phyloP scores from a whole-genome alignment of 768 basidiomycete genomes.

The Leccinum longicurvipes region DNA sequence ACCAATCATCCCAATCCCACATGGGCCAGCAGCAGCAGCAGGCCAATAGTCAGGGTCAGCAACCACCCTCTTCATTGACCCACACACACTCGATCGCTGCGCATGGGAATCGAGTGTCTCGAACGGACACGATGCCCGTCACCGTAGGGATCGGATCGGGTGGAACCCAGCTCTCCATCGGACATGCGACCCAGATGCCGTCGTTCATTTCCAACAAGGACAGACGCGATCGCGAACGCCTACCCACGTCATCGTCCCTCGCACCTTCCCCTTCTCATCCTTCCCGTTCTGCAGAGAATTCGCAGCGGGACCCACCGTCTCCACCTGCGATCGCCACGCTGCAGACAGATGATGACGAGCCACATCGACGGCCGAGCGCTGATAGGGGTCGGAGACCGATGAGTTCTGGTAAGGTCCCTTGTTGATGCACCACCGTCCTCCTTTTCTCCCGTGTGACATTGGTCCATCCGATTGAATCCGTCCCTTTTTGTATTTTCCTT shows the following conservation, averaged over 20 bases:
- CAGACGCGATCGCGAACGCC: conserved; percentile 25
- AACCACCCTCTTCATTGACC: neutral
- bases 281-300: conserved; percentile 7
- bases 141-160: conserved; percentile 24
- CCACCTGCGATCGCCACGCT: conserved; percentile 33
- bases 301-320: conserved; percentile 30
- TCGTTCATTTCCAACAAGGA: conserved; percentile 24
- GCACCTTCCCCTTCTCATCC: conserved; percentile 16
- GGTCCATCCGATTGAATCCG: neutral
- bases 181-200: conserved; percentile 19
- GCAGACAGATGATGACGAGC: conserved; percentile 25
- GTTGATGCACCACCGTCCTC: neutral
- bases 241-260: conserved; percentile 23
- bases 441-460: neutral
- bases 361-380: conserved; percentile 16
- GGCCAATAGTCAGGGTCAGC: neutral
- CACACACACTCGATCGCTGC: conserved; percentile 22
- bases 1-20: conserved; percentile 21
- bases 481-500: neutral
- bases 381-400: conserved; percentile 30
- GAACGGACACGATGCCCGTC: conserved; percentile 34
- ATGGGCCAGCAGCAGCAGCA: conserved; percentile 7
- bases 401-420: conserved; percentile 22
- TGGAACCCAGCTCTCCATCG: conserved; percentile 23
- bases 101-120: conserved; percentile 22